Evolutionary conservation across 176 grass and related monocot species (phyloP), one percentile per base, ranked within the genome.

Genomic region (Hyparrhenia diplandra): DNA sequence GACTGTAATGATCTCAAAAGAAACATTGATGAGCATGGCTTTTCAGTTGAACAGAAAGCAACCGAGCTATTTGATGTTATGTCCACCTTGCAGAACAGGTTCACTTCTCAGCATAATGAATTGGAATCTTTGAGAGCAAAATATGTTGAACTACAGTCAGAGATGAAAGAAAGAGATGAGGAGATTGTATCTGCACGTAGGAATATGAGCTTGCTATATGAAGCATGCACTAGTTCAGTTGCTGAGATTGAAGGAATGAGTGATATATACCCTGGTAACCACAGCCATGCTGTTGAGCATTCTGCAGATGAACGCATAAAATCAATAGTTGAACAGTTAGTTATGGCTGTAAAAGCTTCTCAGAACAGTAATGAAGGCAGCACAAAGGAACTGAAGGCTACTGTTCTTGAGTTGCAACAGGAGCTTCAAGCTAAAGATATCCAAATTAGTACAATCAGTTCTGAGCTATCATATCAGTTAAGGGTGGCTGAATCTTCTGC

Each of bases 401-500:
- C 58, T 60, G 65, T 97, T 64, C 62, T 87, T 83, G 88, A 98
- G 45, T 88, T 98, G 81, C 92, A 95, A 84, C 91, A 88, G 80
- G 90, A 93, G 80, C 69, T 98, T 64, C 90, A 91, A 60, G 88
- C 79, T 82, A 98, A 95, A 85, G 92, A 94, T 87, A 80, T 89
- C 43, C 88, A 84, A 85, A 87, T 94, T 41, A 95, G 80, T 75
- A 84, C 75, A 84, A 88, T 93, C 61, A 85, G 88, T 81, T 85
- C 88, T n/a, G 95, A 95, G 63, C 88, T 98, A 85, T 80, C 90
- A 25, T 93, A 87, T 86, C 92, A 98, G 67, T 80, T 98, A 94
- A 95, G 88, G 84, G n/a, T n/a, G 2, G 35, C 84, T 43, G 88
- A 98, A 85, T 71, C 83, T 30, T 62, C 71, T 85, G 84, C 86